Conservation (phyloP, 768 basidiomycete species). For the Lentinula edodes region DNA sequence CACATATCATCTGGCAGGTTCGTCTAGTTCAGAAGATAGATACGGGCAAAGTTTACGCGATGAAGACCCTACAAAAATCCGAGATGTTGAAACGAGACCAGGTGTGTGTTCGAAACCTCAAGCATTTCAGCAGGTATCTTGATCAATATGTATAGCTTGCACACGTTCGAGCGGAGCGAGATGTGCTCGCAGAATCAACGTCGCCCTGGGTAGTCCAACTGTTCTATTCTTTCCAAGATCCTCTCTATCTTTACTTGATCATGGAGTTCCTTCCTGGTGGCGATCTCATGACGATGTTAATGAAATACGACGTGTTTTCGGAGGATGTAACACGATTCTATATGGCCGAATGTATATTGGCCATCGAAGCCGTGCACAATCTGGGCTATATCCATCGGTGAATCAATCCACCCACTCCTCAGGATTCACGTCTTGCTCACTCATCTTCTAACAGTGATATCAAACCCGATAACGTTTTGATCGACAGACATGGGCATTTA, state of each 20-base stretch:
- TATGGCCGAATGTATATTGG: constrained; percentile 97
- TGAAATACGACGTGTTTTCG: constrained; percentile 99
- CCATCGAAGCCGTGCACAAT: constrained; percentile 96
- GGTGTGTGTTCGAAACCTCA: constrained; percentile 37
- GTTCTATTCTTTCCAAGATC: constrained; percentile 98
- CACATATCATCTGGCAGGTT: constrained; percentile 45
- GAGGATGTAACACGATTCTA: constrained; percentile 99
- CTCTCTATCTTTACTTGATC: constrained; percentile 92
- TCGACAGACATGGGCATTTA: constrained; percentile 94
- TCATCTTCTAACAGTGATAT: constrained; percentile 65
- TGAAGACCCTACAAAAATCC: constrained; percentile 97
- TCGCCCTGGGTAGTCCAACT: constrained; percentile 97
- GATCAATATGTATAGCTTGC: constrained; percentile 58
- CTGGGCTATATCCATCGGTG: constrained; percentile 99
- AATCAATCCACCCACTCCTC: constrained; percentile 17
- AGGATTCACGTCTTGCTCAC: neutral
- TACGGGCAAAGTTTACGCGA: constrained; percentile 97
- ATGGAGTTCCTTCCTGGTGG: constrained; percentile 87
- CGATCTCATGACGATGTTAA: constrained; percentile 99
- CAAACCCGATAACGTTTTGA: constrained; percentile 98
- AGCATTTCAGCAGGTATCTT: constrained; percentile 6
- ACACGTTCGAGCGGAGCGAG: constrained; percentile 65
- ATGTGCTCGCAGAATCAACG: constrained; percentile 93
- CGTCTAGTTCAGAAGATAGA: constrained; percentile 95
- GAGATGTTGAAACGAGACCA: constrained; percentile 99